A percentile compares a stretch with the other conserved stretches of the same genome.
Evolutionary conservation across 2,329 filamentous ascomycete species (phyloP).

Genomic region (Pseudocercospora eumusae): DNA sequence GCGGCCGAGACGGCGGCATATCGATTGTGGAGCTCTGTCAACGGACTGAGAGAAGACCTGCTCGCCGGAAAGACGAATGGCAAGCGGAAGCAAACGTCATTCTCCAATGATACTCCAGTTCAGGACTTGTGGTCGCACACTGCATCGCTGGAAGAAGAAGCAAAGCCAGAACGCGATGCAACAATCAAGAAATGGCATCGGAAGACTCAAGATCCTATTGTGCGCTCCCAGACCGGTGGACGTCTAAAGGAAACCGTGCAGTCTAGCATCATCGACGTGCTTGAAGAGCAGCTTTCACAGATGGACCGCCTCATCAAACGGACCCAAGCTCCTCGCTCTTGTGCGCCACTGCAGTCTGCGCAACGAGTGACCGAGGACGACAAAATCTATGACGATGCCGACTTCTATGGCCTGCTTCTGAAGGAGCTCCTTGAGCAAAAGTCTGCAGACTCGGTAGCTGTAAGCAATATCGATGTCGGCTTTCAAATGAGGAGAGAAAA

Average conservation of each 20-base stretch:
- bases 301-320: conserved; percentile 68
- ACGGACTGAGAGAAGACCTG: conserved; percentile 66
- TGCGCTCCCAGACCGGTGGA: conserved; percentile 55
- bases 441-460: conserved; percentile 55
- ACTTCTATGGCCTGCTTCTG: conserved; percentile 90
- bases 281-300: conserved; percentile 67
- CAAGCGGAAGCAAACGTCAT: conserved; percentile 59
- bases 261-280: conserved; percentile 66
- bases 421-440: conserved; percentile 92
- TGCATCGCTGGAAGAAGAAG: conserved; percentile 62
- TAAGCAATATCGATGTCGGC: conserved; percentile 43
- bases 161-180: conserved; percentile 64
- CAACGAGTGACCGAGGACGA: conserved; percentile 55
- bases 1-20: conserved; percentile 84
- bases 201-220: conserved; percentile 67
- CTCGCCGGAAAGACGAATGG: conserved; percentile 54
- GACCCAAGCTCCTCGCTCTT: conserved; percentile 71
- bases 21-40: conserved; percentile 79
- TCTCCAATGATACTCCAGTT: conserved; percentile 59
- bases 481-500: conserved; percentile 64
- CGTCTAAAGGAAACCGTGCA: conserved; percentile 64
- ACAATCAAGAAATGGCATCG: conserved; percentile 87
- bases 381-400: conserved; percentile 83
- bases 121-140: conserved; percentile 73
- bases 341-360: conserved; percentile 66